Evolutionary conservation across 805 yeast species (phyloP).

Genomic region (Cyberlindnera maritima): DNA sequence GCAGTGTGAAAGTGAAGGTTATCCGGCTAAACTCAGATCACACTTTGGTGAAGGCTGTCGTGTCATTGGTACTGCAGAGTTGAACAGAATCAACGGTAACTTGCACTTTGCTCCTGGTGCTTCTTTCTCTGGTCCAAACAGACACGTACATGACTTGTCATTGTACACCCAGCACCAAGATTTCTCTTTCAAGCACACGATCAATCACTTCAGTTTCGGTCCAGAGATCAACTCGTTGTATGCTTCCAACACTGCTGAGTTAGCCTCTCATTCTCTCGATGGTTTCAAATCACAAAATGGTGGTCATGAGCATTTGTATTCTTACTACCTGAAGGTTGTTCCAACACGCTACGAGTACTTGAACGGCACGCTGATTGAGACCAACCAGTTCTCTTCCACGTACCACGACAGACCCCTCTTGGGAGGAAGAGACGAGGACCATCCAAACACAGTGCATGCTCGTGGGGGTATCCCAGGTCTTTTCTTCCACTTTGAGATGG

Average conservation of each 20-base stretch:
- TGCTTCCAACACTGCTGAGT: slow-evolving; percentile 27
- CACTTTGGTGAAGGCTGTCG: slow-evolving; percentile 85
- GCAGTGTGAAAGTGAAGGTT: slow-evolving; percentile 90
- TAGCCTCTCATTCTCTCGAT: slow-evolving; percentile 68
- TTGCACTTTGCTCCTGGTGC: slow-evolving; percentile 96
- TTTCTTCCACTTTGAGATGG: slow-evolving; percentile 83
- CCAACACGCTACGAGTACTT: slow-evolving; percentile 81
- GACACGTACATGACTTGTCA: slow-evolving; percentile 84
- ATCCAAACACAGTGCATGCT: slow-evolving; percentile 78
- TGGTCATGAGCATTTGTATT: slow-evolving; percentile 59
- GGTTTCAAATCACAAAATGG: slow-evolving; percentile 39
- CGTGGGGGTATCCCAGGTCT: slow-evolving; percentile 92
- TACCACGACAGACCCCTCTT: slow-evolving; percentile 78
- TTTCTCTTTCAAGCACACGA: slow-evolving; percentile 72
- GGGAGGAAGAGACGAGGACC: slow-evolving; percentile 92
- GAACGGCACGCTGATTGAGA: slow-evolving; percentile 53
- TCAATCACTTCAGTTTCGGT: slow-evolving; percentile 86
- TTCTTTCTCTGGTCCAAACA: slow-evolving; percentile 52
- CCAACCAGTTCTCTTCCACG: slow-evolving; percentile 89
- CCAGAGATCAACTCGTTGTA: slow-evolving; percentile 39
- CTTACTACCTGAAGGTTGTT: slow-evolving; percentile 86
- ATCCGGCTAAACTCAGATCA: slow-evolving; percentile 57
- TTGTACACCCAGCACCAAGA: slow-evolving; percentile 55
- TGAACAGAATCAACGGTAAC: slow-evolving; percentile 86
- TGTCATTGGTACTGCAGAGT: slow-evolving; percentile 70